phyloP scores from a whole-genome alignment of 2,329 filamentous ascomycete genomes.

The Metarhizium sp. region DNA sequence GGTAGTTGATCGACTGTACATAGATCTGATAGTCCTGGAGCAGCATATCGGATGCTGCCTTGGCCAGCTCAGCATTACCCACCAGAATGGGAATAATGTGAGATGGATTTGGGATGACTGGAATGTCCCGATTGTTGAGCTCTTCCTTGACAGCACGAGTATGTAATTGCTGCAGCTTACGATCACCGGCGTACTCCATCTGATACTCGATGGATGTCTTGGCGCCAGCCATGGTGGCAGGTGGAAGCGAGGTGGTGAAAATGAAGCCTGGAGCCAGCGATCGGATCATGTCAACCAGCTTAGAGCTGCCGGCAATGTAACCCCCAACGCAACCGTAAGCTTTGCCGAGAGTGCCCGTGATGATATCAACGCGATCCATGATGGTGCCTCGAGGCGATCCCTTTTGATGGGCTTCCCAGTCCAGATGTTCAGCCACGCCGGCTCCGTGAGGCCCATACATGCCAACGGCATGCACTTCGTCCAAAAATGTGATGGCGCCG shows the following conservation, averaged over 20 bases:
- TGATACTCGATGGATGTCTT: conserved; percentile 91
- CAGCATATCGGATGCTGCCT: conserved; percentile 84
- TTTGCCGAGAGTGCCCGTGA: conserved; percentile 94
- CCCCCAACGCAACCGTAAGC: conserved; percentile 96
- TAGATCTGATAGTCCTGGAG: conserved; percentile 88
- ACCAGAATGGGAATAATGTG: conserved; percentile 94
- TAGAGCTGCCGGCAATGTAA: conserved; percentile 85
- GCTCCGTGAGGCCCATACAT: conserved; percentile 97
- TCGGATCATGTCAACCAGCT: conserved; percentile 84
- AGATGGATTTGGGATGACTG: conserved; percentile 93
- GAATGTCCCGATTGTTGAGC: conserved; percentile 71
- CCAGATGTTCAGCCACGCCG: conserved; percentile 93
- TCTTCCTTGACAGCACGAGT: conserved; percentile 89
- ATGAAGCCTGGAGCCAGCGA: conserved; percentile 96
- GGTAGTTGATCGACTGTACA: conserved; percentile 98
- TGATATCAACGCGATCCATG: conserved; percentile 95
- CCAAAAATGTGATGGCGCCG: conserved; percentile 91
- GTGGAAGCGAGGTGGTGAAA: conserved; percentile 94
- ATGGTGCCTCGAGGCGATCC: conserved; percentile 72
- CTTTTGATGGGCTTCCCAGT: conserved; percentile 76
- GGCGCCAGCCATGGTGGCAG: conserved; percentile 93
- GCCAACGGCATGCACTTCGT: conserved; percentile 97
- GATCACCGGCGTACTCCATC: conserved; percentile 73
- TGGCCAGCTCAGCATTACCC: conserved; percentile 86
- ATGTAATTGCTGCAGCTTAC: conserved; percentile 88